Evolutionary conservation across 257 asterid species (phyloP), one percentile per base, ranked within the genome.

Genomic region (Capsicum pubescens): DNA sequence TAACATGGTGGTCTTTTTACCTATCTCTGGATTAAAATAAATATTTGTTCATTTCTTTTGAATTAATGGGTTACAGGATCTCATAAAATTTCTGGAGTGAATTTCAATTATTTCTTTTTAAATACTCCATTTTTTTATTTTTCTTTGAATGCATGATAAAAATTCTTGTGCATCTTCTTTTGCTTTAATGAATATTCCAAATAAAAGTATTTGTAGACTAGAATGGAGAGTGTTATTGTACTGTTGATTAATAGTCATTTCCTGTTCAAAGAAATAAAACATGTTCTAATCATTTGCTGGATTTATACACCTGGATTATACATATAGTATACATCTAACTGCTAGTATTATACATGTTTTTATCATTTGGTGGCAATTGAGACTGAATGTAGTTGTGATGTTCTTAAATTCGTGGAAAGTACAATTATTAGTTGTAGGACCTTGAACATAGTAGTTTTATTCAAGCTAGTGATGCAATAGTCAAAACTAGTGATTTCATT

Each of bases 401-500:
- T 39, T 39, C 44, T 3, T 39, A 39, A 39, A 39, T 39, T 39
- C 44, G 63, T 26, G 4, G 70, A 1, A 63, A 21, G 7, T 21
- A 13, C 16, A 63, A 5, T 9, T 9, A 21, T 6, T 61, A 19
- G 32, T 26, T 26, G 69, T 19, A 21, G 19, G 19, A 19, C 21
- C 19, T 19, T 19, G 35, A 9, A 61, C 69, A 61, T 13, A n/a
- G 36, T 4, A 60, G 36, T 60, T 9, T 60, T 59, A 8, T 8
- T 60, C 60, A 56, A 78, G 35, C 67, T 26, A 55, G 16, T 78
- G 50, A 36, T 79, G 63, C 64, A 36, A 68, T 36, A 46, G 56
- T 82, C 46, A 66, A 64, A 52, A 26, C 79, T 15, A 52, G 42
- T 82, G 54, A 82, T 52, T 64, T 82, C 79, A 66, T 15, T 82